Evolutionary conservation across 768 basidiomycete genomes (phyloP).

Genomic region (Gloeopeniophorella convolvens): DNA sequence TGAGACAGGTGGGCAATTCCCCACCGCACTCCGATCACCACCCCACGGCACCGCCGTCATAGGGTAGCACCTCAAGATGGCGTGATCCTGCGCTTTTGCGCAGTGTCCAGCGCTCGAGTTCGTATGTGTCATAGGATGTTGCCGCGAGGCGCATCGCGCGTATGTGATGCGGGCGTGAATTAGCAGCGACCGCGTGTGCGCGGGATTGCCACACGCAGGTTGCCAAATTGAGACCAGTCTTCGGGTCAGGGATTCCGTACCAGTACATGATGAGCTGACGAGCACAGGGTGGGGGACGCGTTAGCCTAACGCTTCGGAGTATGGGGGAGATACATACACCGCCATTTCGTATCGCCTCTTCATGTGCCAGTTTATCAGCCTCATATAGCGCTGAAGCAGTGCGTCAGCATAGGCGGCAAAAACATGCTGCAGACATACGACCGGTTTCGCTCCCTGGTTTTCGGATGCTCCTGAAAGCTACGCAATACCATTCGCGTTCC

Average conservation of each 20-base stretch:
- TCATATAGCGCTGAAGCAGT: conserved; percentile 64
- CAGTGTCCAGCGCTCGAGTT: conserved; percentile 69
- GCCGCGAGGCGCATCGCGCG: conserved; percentile 78
- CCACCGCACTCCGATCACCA: conserved; percentile 38
- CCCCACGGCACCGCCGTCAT: conserved; percentile 57
- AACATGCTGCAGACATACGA: conserved; percentile 38
- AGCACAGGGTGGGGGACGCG: conserved; percentile 5
- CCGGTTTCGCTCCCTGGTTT: conserved; percentile 62
- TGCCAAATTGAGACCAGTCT: conserved; percentile 81
- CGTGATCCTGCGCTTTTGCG: conserved; percentile 57
- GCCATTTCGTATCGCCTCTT: conserved; percentile 85
- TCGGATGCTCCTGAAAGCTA: conserved; percentile 80
- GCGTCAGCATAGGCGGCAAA: not conserved
- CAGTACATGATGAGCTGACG: conserved; percentile 81
- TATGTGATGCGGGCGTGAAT: conserved; percentile 71
- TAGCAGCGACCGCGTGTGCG: conserved; percentile 75
- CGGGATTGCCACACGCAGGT: conserved; percentile 96
- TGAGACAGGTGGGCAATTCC: not conserved
- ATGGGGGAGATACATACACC: conserved; percentile 49
- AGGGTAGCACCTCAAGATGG: conserved; percentile 53
- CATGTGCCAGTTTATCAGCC: conserved; percentile 82
- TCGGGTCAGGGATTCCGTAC: conserved; percentile 78
- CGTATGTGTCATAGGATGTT: conserved; percentile 70
- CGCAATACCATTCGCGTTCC: conserved; percentile 87
- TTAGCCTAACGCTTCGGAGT: not conserved